Base-by-base conservation (phyloP, 2,329 filamentous ascomycete species). In the Didymella glomerata region DNA sequence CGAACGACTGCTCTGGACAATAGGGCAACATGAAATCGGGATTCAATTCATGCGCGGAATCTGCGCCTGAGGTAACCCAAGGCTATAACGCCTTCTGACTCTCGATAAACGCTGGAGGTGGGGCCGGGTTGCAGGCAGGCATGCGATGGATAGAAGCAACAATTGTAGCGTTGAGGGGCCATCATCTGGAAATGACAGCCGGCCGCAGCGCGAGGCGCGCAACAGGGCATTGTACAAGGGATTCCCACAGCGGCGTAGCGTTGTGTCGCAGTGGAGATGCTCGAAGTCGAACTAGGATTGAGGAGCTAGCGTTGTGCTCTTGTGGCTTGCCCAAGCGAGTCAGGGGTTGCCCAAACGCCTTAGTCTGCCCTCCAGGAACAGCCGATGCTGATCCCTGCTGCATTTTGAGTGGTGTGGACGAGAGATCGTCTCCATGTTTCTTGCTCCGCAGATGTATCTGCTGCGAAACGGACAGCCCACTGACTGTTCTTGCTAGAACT, bases 291-390 rank as follows among this genome's bases (percentile, higher is more conserved):
- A 66, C 52, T 57, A 48, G 53, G 62, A 55, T 59, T 58, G 57
- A 24, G 34, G 52, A 58, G 58, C 54, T 68, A 65, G 66, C 56
- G 57, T 48, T 60, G 66, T 61, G 50, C 51, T 46, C 32, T 63
- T 48, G 60, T 67, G 67, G 68, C 63, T 61, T 62, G 57, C 63
- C 60, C 56, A 66, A 69, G 62, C 70, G 69, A 73, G 69, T 69
- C 69, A 73, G 67, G 68, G 64, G 60, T 58, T 57, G 27, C 34
- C 36, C 36, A 40, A 40, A 40, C 36, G 36, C 10, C 28, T 48
- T 60, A 44, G 62, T 54, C 48, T 27, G 44, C 44, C n/a, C 48
- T 30, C 50, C 66, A 68, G 68, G 68, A 61, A 68, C 66, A 65
- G 51, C 47, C 60, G 52, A 57, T 48, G 67, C 60, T 56, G 64